Percentiles rank a stretch among this genome's conserved stretches.
Evolutionary conservation across 2,329 filamentous ascomycete genomes (phyloP).

Genomic region (Diaporthe batatas): DNA sequence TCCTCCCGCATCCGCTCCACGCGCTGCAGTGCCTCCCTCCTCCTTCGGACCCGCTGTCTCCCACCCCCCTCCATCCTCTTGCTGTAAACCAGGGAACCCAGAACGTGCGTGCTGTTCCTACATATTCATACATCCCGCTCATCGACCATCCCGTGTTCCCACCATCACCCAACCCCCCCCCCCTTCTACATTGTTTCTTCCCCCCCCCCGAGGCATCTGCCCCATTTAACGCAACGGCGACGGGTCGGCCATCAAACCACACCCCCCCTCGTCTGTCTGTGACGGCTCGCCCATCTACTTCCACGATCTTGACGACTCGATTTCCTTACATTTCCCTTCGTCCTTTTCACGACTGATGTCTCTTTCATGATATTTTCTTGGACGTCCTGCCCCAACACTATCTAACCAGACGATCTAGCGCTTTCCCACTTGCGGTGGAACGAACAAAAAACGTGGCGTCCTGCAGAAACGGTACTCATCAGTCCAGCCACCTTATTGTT

Average conservation of each 20-base stretch:
- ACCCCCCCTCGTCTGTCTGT: constrained; percentile 12
- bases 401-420: constrained; percentile 31
- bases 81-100: constrained; percentile 41
- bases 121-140: constrained; percentile 41
- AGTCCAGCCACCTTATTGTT: constrained; percentile 35
- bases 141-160: constrained; percentile 32
- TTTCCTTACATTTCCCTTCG: constrained; percentile 15
- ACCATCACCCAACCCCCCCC: constrained; percentile 28
- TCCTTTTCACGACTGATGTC: constrained; percentile 13
- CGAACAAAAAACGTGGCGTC: constrained; percentile 18
- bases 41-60: constrained; percentile 34
- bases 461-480: constrained; percentile 25
- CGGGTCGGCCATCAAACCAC: constrained; percentile 9
- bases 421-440: constrained; percentile 9
- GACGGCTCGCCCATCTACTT: not conserved
- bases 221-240: constrained; percentile 9
- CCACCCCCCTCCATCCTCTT: constrained; percentile 26
- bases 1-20: constrained; percentile 36
- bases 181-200: constrained; percentile 27
- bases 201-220: constrained; percentile 2
- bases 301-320: constrained; percentile 29
- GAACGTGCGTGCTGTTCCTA: constrained; percentile 39
- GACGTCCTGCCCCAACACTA: not conserved
- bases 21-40: constrained; percentile 35
- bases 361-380: constrained; percentile 1